These are phyloP conservation scores for Trichosporon inkin DNA, from an alignment of 1,284 basidiomycete species.

Conservation along the genomic window DNA sequence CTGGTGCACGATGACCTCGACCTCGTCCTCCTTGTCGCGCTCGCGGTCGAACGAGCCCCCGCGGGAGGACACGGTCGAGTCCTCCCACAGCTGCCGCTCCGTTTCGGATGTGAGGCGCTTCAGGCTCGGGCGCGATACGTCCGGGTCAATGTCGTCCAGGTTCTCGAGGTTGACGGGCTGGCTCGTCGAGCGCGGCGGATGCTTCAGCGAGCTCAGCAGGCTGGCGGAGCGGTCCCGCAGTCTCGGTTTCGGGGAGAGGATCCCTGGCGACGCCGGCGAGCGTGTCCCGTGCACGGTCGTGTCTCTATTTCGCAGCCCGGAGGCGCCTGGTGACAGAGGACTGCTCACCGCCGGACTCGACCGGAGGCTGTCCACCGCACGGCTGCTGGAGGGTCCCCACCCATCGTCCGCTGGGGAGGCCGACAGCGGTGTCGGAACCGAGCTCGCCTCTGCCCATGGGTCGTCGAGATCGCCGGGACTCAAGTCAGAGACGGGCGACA, in stretches of 20 bases:
- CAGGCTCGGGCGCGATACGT: slow-evolving; percentile 37
- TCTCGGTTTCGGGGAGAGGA: neutral
- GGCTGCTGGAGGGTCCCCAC: neutral
- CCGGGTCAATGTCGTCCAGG: slow-evolving; percentile 14
- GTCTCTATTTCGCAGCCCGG: neutral
- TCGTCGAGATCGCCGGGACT: slow-evolving; percentile 7
- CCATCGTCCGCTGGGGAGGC: neutral
- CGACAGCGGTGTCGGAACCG: neutral
- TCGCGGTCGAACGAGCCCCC: slow-evolving; percentile 4
- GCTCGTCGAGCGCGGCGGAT: neutral
- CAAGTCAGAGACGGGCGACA: neutral
- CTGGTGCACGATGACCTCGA: slow-evolving; percentile 55
- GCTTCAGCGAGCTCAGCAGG: neutral
- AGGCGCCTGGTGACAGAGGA: neutral
- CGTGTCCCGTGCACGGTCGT: neutral
- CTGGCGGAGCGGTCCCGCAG: neutral
- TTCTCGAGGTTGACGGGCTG: slow-evolving; percentile 6
- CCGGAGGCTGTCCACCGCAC: neutral
- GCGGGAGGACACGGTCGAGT: slow-evolving; percentile 15
- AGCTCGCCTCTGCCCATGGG: slow-evolving; percentile 3
- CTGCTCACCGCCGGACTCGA: neutral
- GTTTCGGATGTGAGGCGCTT: slow-evolving; percentile 41
- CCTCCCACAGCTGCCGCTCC: slow-evolving; percentile 42
- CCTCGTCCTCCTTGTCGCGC: slow-evolving; percentile 39
- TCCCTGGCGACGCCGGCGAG: neutral